Conservation (phyloP, 768 basidiomycete species). For the Mycena galopus region DNA sequence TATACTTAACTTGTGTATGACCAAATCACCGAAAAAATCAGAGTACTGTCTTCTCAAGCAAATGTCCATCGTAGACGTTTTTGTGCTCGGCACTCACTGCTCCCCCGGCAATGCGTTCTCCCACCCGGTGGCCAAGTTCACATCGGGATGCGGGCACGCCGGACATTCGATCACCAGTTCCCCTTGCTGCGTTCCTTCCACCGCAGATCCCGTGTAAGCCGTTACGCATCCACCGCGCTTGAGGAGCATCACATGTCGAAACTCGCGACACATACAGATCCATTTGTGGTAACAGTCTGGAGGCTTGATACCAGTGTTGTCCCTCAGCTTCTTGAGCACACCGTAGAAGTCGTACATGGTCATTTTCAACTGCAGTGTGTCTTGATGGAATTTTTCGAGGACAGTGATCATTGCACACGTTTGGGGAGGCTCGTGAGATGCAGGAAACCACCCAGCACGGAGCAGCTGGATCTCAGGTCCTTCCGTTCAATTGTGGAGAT, state of each 20-base stretch:
- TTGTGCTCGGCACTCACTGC: too few relatives aligned
- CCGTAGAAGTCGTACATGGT: background rate
- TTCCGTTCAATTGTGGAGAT: too few relatives aligned
- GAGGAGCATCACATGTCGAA: background rate
- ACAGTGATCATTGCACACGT: background rate
- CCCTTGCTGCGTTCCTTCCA: background rate
- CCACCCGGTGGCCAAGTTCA: background rate
- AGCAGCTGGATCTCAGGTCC: background rate
- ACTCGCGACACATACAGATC: background rate
- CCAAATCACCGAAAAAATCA: too few relatives aligned
- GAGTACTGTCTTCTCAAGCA: too few relatives aligned
- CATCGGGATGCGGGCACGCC: background rate
- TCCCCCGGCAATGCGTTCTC: too few relatives aligned
- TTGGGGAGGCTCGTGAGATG: background rate
- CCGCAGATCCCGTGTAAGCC: background rate
- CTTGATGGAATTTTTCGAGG: background rate
- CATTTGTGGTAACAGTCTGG: background rate
- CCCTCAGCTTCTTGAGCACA: too few relatives aligned
- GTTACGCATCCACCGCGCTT: background rate
- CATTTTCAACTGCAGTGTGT: background rate
- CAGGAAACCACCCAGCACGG: background rate
- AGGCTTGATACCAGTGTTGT: background rate
- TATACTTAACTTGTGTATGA: too few relatives aligned
- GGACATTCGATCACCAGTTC: background rate
- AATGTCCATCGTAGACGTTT: too few relatives aligned